Conservation (phyloP, 768 basidiomycete species). For the Boletus eberwhitei region DNA sequence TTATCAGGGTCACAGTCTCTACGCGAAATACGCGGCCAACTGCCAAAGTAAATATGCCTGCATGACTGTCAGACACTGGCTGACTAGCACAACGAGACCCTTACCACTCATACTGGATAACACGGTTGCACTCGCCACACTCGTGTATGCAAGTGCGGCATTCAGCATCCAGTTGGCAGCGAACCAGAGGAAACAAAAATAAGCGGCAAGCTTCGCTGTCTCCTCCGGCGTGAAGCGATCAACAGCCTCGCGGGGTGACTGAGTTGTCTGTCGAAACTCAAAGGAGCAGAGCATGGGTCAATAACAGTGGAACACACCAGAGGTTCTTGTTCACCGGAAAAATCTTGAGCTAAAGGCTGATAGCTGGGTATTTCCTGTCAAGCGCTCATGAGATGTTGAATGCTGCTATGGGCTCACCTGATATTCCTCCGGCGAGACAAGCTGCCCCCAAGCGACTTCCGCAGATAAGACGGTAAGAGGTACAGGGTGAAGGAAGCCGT, state of each 20-base stretch:
- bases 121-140: slow-evolving; percentile 92
- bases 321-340: slow-evolving; percentile 8
- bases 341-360: slow-evolving; percentile 21
- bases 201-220: slow-evolving; percentile 73
- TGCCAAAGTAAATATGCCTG: slow-evolving; percentile 91
- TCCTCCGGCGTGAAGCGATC: slow-evolving; percentile 57
- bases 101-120: slow-evolving; percentile 85
- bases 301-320: slow-evolving; percentile 13
- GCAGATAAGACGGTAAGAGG: slow-evolving; percentile 59
- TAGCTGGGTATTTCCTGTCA: slow-evolving; percentile 19
- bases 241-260: slow-evolving; percentile 11
- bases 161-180: slow-evolving; percentile 91
- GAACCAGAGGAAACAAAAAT: slow-evolving; percentile 92
- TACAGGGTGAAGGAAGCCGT: slow-evolving; percentile 87
- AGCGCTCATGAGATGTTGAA: not conserved
- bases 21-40: slow-evolving; percentile 81
- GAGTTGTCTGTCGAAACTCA: slow-evolving; percentile 7
- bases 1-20: slow-evolving; percentile 69
- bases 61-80: not conserved
- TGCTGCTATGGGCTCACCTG: slow-evolving; percentile 6
- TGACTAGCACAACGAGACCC: slow-evolving; percentile 19
- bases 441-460: slow-evolving; percentile 20
- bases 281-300: not conserved
- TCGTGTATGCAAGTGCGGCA: slow-evolving; percentile 79
- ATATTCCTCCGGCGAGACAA: slow-evolving; percentile 2